Base-by-base conservation (phyloP, 768 basidiomycete species). In the Serpula lacrymans region DNA sequence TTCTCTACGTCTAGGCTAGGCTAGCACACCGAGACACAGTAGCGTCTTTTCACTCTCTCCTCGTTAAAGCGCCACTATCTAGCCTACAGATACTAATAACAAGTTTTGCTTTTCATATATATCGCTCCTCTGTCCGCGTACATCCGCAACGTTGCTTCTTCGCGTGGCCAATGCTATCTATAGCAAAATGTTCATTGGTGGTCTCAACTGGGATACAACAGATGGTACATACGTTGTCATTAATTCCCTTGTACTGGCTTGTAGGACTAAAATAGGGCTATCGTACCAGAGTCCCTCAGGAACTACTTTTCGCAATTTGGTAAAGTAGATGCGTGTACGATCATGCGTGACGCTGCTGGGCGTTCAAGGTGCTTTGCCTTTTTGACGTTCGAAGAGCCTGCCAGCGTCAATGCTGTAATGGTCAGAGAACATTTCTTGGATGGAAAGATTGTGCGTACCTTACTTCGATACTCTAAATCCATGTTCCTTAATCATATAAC, bases 111-210 rank as follows among this genome's bases (percentile, higher is more conserved):
- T 71, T 69, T 51, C 58, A 63, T 62, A 44, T 58, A 28, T 29
- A 9, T 47, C 50, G 43, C 32, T 51, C 54, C 33, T 51, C 57
- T 53, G 43, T 37, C 45, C 49, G 41, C 53, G 32, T 62, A 47
- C 57, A 21, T 53, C 42, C 47, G 18, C 48, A 25, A 14, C 31
- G 37, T 30, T 49, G 46, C 38, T 45, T 41, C 49, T 47, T 39
- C 55, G 42, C 59, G 46, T 49, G 49, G 58, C 46, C 45, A 50
- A 43, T 51, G 33, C 48, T 52, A 54, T 69, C 62, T 70, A 64
- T 74, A 97, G 96, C 68, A 99, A 99, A 77, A 99, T 99, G 96
- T 99, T 99, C 68, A 94, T 99, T 60, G 96, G 96, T 48, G 96
- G 96, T 51, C 75, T 99, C 51, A 96, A 98, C 71, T 99, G 96